Conservation (phyloP, 2,329 filamentous ascomycete species). For the Diaporthe sp. region DNA sequence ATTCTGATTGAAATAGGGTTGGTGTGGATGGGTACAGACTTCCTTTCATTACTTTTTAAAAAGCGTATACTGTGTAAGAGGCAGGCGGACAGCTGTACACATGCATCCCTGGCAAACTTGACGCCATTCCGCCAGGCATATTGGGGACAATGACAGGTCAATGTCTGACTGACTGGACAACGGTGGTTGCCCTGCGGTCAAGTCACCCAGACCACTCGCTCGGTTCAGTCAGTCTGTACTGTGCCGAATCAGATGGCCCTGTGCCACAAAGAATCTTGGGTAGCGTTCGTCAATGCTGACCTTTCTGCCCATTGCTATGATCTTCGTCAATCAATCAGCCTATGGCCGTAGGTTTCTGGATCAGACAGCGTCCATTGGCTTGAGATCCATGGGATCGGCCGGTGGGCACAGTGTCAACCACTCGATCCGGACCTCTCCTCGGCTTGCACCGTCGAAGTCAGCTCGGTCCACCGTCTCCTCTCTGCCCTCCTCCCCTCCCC, state of each 20-base stretch:
- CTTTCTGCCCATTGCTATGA: conserved; percentile 21
- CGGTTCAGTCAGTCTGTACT: background rate
- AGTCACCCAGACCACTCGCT: conserved; percentile 13
- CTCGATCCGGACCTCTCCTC: conserved; percentile 12
- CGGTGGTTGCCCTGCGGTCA: conserved; percentile 3
- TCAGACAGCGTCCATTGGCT: conserved; percentile 25
- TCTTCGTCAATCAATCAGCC: conserved; percentile 25
- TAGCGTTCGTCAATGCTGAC: conserved; percentile 29
- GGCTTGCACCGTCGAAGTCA: conserved; percentile 28
- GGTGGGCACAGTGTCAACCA: conserved; percentile 30
- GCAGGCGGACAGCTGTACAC: background rate
- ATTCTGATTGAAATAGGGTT: conserved; percentile 28
- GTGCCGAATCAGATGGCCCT: conserved; percentile 10
- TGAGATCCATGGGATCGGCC: conserved; percentile 26
- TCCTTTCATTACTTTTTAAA: conserved; percentile 23
- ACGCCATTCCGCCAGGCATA: conserved; percentile 13
- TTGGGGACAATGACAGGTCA: conserved; percentile 19
- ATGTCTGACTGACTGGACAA: conserved; percentile 29
- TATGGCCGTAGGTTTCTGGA: conserved; percentile 28
- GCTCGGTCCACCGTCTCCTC: conserved; percentile 21
- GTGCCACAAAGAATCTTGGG: conserved; percentile 29
- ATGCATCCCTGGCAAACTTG: conserved; percentile 18
- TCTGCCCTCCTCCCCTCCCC: too few species aligned
- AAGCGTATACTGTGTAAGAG: background rate
- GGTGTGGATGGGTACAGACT: conserved; percentile 23